Evolutionary conservation across 2,329 filamentous ascomycete genomes (phyloP).

Genomic region (Exophiala dermatitidis): DNA sequence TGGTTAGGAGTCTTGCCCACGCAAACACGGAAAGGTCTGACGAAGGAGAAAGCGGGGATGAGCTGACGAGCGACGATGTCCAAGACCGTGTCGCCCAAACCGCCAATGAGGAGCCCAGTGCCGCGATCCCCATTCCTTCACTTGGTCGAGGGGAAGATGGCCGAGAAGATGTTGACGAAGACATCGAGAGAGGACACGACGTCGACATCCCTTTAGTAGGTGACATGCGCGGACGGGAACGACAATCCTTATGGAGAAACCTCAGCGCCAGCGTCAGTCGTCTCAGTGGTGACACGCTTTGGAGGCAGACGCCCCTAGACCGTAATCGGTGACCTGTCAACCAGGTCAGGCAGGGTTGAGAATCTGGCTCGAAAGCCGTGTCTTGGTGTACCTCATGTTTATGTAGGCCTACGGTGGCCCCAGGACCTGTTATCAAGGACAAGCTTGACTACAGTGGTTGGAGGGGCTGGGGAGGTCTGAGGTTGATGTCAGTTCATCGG

Average conservation of each 20-base stretch:
- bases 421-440: not conserved
- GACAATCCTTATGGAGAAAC: conserved; percentile 38
- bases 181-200: conserved; percentile 38
- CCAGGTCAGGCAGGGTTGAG: not conserved
- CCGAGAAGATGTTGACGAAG: conserved; percentile 33
- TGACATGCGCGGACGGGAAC: conserved; percentile 25
- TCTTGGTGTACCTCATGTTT: not conserved
- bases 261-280: conserved; percentile 40
- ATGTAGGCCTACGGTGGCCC: not conserved
- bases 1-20: conserved; percentile 60
- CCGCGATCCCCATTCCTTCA: conserved; percentile 42
- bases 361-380: not conserved
- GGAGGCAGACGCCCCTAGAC: conserved; percentile 25
- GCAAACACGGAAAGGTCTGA: conserved; percentile 20
- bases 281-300: conserved; percentile 40
- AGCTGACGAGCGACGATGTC: conserved; percentile 39
- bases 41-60: conserved; percentile 28
- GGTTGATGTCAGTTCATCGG: too few species aligned
- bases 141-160: conserved; percentile 36
- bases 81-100: conserved; percentile 42
- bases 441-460: not conserved
- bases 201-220: conserved; percentile 33
- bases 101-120: conserved; percentile 44
- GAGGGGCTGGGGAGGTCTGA: not conserved
- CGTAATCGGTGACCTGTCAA: conserved; percentile 20